Percentiles rank a stretch among this genome's conserved stretches.
These are phyloP conservation scores for Chenopodium berlandieri DNA, from an alignment of 148 eudicot genomes.

Conservation along the genomic window DNA sequence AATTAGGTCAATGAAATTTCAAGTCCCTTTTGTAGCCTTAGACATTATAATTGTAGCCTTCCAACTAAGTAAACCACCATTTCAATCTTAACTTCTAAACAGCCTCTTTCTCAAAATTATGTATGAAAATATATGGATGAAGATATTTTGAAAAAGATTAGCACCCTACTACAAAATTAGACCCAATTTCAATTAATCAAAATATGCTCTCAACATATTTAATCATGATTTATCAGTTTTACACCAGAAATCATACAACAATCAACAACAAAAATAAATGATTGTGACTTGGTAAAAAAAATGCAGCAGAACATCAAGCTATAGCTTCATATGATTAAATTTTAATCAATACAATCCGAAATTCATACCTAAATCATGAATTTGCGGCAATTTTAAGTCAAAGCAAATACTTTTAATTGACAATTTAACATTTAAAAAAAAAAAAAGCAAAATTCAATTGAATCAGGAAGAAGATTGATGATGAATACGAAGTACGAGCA, in stretches of 20 bases:
- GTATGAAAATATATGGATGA: too few species aligned
- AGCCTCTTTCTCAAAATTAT: too few species aligned
- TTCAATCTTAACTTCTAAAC: too few species aligned
- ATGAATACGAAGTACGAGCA: not conserved
- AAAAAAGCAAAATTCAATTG: not conserved
- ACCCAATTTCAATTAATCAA: not conserved
- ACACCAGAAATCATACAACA: not conserved
- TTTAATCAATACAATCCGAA: not conserved
- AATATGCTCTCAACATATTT: not conserved
- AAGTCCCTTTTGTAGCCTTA: too few species aligned
- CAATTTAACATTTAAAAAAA: not conserved
- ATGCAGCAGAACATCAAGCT: too few species aligned
- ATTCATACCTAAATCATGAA: not conserved
- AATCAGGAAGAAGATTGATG: not conserved
- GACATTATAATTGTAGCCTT: not conserved
- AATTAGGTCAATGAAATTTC: too few species aligned
- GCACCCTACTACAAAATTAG: not conserved
- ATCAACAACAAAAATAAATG: not conserved
- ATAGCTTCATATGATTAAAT: not conserved
- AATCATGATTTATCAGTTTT: not conserved
- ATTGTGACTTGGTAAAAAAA: too few species aligned
- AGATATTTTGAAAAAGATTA: too few species aligned
- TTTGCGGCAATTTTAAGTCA: too few species aligned
- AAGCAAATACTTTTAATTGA: not conserved
- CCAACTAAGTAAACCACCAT: too few species aligned